A percentile compares a stretch with the other conserved stretches of the same genome.
phyloP scores from a whole-genome alignment of 75 land plant genomes.

The Pinus tabuliformis region DNA sequence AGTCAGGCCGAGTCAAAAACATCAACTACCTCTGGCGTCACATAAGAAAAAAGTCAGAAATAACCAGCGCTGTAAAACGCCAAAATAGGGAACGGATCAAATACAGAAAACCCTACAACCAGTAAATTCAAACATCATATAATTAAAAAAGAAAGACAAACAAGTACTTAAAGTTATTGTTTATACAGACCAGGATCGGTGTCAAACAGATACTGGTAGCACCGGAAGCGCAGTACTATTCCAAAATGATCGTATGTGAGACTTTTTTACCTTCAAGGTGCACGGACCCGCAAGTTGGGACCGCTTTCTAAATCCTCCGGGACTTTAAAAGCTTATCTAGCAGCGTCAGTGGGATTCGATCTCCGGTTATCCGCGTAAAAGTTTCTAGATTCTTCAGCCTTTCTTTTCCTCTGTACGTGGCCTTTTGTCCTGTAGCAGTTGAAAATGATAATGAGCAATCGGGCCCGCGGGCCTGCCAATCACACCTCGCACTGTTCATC shows the following conservation, averaged over 20 bases:
- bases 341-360: background rate
- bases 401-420: background rate
- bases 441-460: background rate
- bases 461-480: background rate
- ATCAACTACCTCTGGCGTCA: background rate
- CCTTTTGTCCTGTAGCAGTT: too few relatives aligned
- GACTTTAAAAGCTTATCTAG: background rate
- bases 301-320: background rate
- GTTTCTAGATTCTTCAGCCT: background rate
- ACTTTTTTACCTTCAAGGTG: background rate
- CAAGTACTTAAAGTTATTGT: background rate
- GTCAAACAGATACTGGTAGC: background rate
- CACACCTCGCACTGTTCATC: background rate
- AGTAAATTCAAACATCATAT: background rate
- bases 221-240: background rate
- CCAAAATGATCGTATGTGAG: background rate
- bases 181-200: background rate
- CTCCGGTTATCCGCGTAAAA: background rate
- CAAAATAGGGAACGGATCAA: background rate
- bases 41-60: background rate
- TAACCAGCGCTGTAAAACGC: background rate
- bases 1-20: too few relatives aligned
- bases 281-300: background rate
- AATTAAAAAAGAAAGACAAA: background rate
- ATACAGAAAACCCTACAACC: background rate